Base-by-base conservation (phyloP, 208 protist genomes). In the Porcisia hertigi region DNA sequence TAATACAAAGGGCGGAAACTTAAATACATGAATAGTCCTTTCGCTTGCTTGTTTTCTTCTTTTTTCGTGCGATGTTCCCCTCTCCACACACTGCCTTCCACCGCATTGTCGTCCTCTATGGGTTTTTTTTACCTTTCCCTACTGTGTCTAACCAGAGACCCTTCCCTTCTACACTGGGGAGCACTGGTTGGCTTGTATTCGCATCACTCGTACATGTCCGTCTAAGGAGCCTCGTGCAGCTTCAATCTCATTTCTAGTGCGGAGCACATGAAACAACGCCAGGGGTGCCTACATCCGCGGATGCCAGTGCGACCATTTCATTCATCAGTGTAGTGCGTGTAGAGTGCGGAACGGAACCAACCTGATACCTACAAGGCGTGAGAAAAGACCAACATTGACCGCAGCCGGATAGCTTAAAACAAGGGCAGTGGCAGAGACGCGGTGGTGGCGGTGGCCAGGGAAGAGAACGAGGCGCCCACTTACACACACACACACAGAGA, bases 21-120 rank as follows among this genome's bases (percentile, higher is more conserved):
- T 72, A 72, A 55, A 72, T 72, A 72, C 69, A 72, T 72, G 36
- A 60, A 59, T 25, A 36, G 0, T 34, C 30, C 30, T 14, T 59
- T 60, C 60, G 14, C 60, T 39, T 47, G 34, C 43, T 43, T 2
- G 25, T 16, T 45, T 60, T 45, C 52, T n/a, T n/a, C n/a, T n/a
- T 12, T 59, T 30, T 54, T 60, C 49, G 47, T 9, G 25, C 23
- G 12, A 43, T 23, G 47, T 43, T 12, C 14, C 54, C 34, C 18
- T 49, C 12, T 20, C 66, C n/a, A n/a, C 66, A 16, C 34, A 39
- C 30, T 55, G 16, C 66, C 66, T 41, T 43, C n/a, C 25, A 36
- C 16, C 53, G 9, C 34, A 62, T 3, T 45, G 36, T 2, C 34
- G 6, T 67, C 62, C 25, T 67, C 41, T 67, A 67, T 67, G 62